These are phyloP conservation scores for Syncephalastrum monosporum DNA, from an alignment of 371 early-diverging fungal genomes.

Conservation along the genomic window DNA sequence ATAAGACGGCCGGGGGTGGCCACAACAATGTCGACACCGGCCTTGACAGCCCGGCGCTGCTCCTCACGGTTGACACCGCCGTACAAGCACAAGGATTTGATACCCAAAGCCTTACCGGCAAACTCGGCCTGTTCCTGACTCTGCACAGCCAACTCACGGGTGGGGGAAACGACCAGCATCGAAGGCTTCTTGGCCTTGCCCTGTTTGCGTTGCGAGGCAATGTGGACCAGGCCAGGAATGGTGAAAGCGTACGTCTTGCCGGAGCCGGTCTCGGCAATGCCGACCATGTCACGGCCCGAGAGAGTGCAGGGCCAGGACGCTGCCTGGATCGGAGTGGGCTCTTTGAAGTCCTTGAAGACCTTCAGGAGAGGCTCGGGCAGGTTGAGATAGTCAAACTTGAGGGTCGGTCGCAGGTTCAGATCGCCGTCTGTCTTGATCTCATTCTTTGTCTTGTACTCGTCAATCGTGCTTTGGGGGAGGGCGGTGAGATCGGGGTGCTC, in stretches of 20 bases:
- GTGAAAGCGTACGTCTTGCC: slow-evolving; percentile 95
- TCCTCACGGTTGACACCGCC: slow-evolving; percentile 74
- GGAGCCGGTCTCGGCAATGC: slow-evolving; percentile 86
- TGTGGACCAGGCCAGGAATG: slow-evolving; percentile 85
- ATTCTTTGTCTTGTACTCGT: slow-evolving; percentile 67
- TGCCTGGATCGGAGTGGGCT: slow-evolving; percentile 97
- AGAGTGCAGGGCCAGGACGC: slow-evolving; percentile 85
- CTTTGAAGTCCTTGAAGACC: slow-evolving; percentile 80
- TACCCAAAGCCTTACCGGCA: slow-evolving; percentile 71
- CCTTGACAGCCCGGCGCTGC: slow-evolving; percentile 56
- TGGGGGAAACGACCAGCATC: slow-evolving; percentile 89
- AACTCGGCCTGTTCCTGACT: slow-evolving; percentile 69
- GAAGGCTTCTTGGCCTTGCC: slow-evolving; percentile 49
- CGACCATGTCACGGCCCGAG: slow-evolving; percentile 73
- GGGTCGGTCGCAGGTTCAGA: slow-evolving; percentile 69
- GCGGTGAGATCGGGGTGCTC: slow-evolving; percentile 32
- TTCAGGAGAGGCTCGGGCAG: slow-evolving; percentile 72
- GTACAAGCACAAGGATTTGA: slow-evolving; percentile 76
- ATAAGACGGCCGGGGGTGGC: slow-evolving; percentile 96
- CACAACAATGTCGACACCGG: slow-evolving; percentile 82
- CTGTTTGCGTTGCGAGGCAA: slow-evolving; percentile 50
- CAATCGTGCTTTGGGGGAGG: slow-evolving; percentile 40
- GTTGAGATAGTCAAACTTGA: slow-evolving; percentile 74
- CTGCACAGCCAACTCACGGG: slow-evolving; percentile 96
- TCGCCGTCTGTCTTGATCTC: slow-evolving; percentile 67